phyloP scores from a whole-genome alignment of 495 filamentous ascomycete species.

The Annulohypoxylon nitens region DNA sequence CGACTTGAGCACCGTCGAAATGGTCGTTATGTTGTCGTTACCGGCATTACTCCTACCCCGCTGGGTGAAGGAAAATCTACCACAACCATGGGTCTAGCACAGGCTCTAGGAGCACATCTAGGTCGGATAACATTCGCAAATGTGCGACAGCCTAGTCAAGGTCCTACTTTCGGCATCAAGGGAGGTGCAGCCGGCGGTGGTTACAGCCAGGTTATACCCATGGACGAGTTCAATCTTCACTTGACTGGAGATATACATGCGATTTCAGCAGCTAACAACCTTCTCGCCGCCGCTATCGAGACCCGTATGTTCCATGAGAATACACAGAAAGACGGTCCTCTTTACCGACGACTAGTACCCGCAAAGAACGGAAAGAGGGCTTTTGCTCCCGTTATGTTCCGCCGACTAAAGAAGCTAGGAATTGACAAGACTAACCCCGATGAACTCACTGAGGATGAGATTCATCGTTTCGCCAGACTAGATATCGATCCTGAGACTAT shows the following conservation, averaged over 20 bases:
- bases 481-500: conserved; percentile 98
- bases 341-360: conserved; percentile 91
- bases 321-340: conserved; percentile 89
- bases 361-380: conserved; percentile 87
- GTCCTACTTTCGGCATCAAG: conserved; percentile 98
- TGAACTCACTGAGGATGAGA: conserved; percentile 89
- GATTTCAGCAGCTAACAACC: conserved; percentile 96
- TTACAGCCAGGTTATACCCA: conserved; percentile 98
- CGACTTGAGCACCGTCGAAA: conserved; percentile 87
- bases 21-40: conserved; percentile 90
- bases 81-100: conserved; percentile 94
- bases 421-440: conserved; percentile 95
- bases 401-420: conserved; percentile 90
- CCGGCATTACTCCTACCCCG: conserved; percentile 97
- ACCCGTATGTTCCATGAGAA: conserved; percentile 98
- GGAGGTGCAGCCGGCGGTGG: conserved; percentile 96
- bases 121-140: conserved; percentile 93
- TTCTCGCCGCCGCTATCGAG: conserved; percentile 97
- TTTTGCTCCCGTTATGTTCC: conserved; percentile 91
- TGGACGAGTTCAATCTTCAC: conserved; percentile 99
- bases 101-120: conserved; percentile 92
- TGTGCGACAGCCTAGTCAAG: conserved; percentile 95
- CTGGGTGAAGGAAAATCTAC: conserved; percentile 98
- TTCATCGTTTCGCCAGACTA: conserved; percentile 85
- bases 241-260: conserved; percentile 98